Conservation (phyloP, 177 flowering plant genomes). For the Vitis hybrid region DNA sequence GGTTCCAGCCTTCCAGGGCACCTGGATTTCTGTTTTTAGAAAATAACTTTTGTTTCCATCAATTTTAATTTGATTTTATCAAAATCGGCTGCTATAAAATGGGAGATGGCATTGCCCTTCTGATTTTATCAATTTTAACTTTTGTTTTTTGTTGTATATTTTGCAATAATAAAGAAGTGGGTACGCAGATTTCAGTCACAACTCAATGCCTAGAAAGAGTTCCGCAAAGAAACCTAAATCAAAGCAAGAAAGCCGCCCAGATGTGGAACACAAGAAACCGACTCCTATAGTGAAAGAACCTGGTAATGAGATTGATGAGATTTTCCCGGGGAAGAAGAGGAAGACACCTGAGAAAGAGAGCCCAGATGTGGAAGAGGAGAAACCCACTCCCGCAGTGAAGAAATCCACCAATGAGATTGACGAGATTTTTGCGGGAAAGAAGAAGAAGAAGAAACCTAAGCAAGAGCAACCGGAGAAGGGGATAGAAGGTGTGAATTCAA, state of each 20-base stretch:
- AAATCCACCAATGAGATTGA: conserved; percentile 6
- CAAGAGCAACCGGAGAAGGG: conserved; percentile 9
- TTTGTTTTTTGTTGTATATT: too few species aligned
- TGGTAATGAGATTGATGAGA: conserved; percentile 60
- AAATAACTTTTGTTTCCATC: too few species aligned
- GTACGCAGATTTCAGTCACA: conserved; percentile 21
- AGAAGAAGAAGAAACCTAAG: conserved; percentile 35
- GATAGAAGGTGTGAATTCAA: conserved; percentile 6
- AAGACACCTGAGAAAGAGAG: conserved; percentile 25
- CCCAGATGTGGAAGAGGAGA: not conserved
- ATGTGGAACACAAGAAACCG: conserved; percentile 13
- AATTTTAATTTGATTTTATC: too few species aligned
- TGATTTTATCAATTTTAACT: too few species aligned
- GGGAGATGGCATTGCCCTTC: too few species aligned
- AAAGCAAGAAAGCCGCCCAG: not conserved
- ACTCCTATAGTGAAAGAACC: conserved; percentile 22
- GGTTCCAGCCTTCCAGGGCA: too few species aligned
- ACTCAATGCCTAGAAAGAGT: conserved; percentile 16
- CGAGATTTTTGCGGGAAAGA: conserved; percentile 8
- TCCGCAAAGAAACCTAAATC: not conserved
- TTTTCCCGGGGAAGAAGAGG: conserved; percentile 41
- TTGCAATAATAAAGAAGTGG: too few species aligned
- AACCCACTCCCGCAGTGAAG: not conserved
- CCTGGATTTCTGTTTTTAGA: too few species aligned
- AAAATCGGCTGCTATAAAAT: too few species aligned